phyloP scores from a whole-genome alignment of 2,329 filamentous ascomycete genomes.

The Ascomycota sp. region DNA sequence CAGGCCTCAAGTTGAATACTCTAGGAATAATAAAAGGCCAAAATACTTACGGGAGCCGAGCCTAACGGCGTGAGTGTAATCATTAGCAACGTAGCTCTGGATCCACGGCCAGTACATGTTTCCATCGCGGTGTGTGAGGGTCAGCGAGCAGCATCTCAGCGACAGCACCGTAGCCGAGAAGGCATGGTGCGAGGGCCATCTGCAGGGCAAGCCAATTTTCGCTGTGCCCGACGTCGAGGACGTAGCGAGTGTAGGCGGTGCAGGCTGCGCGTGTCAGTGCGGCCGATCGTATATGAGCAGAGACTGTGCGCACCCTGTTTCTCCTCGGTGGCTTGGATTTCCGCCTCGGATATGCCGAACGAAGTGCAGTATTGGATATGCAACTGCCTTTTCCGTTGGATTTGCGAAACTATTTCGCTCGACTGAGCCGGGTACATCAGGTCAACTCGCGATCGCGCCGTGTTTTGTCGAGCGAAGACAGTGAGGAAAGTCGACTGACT shows the following conservation, averaged over 20 bases:
- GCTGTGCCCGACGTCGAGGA: conserved; percentile 72
- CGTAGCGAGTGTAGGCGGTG: conserved; percentile 66
- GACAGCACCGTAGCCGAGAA: conserved; percentile 74
- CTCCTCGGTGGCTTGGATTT: conserved; percentile 57
- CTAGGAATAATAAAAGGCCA: neutral
- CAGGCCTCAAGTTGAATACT: no score
- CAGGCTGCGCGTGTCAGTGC: conserved; percentile 28
- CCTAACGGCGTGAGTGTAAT: conserved; percentile 54
- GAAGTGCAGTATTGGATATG: conserved; percentile 66
- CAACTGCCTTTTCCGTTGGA: conserved; percentile 59
- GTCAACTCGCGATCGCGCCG: neutral
- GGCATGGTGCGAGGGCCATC: conserved; percentile 64
- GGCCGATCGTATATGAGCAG: neutral
- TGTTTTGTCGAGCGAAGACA: no score
- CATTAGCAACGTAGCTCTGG: conserved; percentile 64
- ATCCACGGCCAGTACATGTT: conserved; percentile 86
- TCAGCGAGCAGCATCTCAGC: conserved; percentile 49
- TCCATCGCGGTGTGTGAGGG: conserved; percentile 34
- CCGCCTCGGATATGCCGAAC: conserved; percentile 54
- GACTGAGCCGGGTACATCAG: conserved; percentile 11
- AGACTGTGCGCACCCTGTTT: conserved; percentile 33
- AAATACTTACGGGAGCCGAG: conserved; percentile 41
- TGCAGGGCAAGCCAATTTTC: conserved; percentile 80
- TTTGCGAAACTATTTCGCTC: conserved; percentile 47
- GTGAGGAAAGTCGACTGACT: conserved; percentile 22